phyloP scores from a whole-genome alignment of 805 yeast species.

The Starmerella riodocensis region DNA sequence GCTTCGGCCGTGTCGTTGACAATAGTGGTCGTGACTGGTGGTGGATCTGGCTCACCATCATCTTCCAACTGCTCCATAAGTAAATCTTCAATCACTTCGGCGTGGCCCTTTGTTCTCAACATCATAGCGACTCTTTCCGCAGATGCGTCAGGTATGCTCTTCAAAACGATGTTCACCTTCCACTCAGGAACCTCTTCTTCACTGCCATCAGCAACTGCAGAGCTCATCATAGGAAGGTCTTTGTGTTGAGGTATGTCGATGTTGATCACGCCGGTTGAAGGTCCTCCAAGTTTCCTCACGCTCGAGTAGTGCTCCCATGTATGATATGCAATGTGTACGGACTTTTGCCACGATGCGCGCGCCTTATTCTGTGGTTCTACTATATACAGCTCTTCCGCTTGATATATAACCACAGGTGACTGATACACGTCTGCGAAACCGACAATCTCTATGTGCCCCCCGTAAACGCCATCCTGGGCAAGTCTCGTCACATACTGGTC shows the following conservation, averaged over 20 bases:
- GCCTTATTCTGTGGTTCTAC: constrained; percentile 19
- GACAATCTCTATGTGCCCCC: constrained; percentile 33
- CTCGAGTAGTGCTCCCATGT: constrained; percentile 35
- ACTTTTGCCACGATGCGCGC: background rate
- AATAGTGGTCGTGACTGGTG: too few relatives aligned
- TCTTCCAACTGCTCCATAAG: constrained; percentile 14
- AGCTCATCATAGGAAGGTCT: background rate
- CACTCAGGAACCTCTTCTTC: constrained; percentile 21
- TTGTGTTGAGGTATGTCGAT: constrained; percentile 5
- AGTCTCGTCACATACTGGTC: constrained; percentile 27
- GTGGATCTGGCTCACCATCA: too few relatives aligned
- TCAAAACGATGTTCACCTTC: constrained; percentile 24
- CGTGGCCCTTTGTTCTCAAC: constrained; percentile 17
- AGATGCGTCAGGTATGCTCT: constrained; percentile 21
- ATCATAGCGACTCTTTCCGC: constrained; percentile 12
- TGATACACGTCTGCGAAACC: constrained; percentile 29
- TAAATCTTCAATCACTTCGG: constrained; percentile 25
- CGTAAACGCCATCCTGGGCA: constrained; percentile 31
- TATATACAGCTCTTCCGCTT: constrained; percentile 28
- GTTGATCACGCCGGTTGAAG: constrained; percentile 25
- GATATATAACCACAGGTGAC: constrained; percentile 30
- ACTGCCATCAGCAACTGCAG: background rate
- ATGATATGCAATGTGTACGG: constrained; percentile 30
- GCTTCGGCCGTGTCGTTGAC: too few relatives aligned
- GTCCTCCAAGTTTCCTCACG: constrained; percentile 30